Evolutionary conservation across 768 basidiomycete species (phyloP).

Genomic region (Hericium coralloides): DNA sequence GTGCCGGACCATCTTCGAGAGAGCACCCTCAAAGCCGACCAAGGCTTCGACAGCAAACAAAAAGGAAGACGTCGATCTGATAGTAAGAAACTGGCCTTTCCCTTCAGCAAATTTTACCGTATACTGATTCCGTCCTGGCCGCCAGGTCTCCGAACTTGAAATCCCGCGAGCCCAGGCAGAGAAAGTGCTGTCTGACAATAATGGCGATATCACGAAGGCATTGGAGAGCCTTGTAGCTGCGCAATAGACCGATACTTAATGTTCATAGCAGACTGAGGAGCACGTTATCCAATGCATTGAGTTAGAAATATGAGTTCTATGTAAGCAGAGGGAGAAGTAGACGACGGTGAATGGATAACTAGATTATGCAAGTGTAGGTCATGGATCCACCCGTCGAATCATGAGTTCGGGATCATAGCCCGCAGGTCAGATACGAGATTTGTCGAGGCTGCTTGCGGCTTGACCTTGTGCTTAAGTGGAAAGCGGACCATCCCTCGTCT

Average conservation of each 20-base stretch:
- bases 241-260: neutral
- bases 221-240: slow-evolving; percentile 23
- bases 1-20: slow-evolving; percentile 50
- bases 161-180: slow-evolving; percentile 51
- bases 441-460: neutral
- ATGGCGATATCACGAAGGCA: slow-evolving; percentile 44
- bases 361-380: neutral
- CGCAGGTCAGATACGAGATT: neutral
- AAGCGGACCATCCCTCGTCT: neutral
- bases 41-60: slow-evolving; percentile 34
- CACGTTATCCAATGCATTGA: neutral
- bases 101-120: neutral
- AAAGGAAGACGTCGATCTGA: slow-evolving; percentile 55
- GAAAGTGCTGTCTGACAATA: slow-evolving; percentile 42
- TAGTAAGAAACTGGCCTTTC: slow-evolving; percentile 32
- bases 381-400: neutral
- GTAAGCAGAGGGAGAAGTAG: neutral
- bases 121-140: neutral
- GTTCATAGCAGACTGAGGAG: neutral
- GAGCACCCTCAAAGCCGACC: slow-evolving; percentile 36
- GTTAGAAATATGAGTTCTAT: neutral
- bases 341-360: neutral
- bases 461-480: neutral
- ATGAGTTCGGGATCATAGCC: neutral
- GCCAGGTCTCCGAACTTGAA: slow-evolving; percentile 57